A percentile compares a stretch with the other conserved stretches of the same genome.
Conservation (phyloP, 2,329 filamentous ascomycete species). For the Apiospora aurea region DNA sequence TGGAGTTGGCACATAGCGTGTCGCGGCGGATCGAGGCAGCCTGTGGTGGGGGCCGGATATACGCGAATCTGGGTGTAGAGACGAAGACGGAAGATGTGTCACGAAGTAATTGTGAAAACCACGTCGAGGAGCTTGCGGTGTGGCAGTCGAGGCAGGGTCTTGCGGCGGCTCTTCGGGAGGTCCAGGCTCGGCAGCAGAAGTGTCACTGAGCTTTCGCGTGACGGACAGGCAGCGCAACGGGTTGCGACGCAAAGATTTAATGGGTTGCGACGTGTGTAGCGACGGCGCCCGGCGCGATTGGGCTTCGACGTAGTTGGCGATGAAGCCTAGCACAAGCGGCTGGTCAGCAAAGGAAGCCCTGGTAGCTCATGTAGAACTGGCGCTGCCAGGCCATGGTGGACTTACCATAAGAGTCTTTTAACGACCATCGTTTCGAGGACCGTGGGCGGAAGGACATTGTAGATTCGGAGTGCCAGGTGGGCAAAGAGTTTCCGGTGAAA, state of each 20-base stretch:
- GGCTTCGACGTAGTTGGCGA: conserved; percentile 40
- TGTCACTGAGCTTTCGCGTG: background rate
- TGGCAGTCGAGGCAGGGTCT: background rate
- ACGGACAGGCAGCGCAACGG: background rate
- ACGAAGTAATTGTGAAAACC: conserved; percentile 96
- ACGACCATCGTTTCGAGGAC: conserved; percentile 40
- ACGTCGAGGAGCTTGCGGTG: conserved; percentile 45
- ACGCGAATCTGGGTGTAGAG: conserved; percentile 85
- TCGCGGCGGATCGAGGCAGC: conserved; percentile 83
- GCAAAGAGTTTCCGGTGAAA: conserved; percentile 4
- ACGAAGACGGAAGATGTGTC: conserved; percentile 92
- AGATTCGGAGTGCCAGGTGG: background rate
- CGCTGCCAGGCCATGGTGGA: conserved; percentile 11
- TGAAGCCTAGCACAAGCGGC: conserved; percentile 38
- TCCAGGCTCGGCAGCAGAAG: background rate
- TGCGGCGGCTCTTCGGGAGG: background rate
- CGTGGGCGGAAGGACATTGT: conserved; percentile 37
- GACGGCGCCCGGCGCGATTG: conserved; percentile 30
- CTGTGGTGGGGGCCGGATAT: conserved; percentile 77
- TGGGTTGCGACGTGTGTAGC: conserved; percentile 22
- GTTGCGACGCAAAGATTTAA: conserved; percentile 5
- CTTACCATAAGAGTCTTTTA: conserved; percentile 44
- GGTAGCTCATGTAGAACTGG: background rate
- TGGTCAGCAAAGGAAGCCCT: conserved; percentile 20
- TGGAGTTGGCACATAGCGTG: conserved; percentile 70